Percentiles rank a stretch among this genome's conserved stretches.
Evolutionary conservation across 257 asterid genomes (phyloP).

Genomic region (Cruciata laevipes): DNA sequence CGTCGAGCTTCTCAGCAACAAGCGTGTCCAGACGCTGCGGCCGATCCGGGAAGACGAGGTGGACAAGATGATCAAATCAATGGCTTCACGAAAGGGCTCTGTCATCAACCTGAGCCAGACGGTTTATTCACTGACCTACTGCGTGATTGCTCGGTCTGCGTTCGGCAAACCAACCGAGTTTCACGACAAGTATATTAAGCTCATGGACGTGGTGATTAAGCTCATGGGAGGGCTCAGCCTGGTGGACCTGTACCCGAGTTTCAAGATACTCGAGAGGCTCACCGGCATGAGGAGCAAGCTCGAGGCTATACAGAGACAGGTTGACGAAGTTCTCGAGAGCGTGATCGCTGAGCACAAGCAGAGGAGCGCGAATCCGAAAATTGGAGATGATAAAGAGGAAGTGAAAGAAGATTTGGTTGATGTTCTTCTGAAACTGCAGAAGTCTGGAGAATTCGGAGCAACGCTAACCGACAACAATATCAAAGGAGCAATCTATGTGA

Average conservation of each 20-base stretch:
- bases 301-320: neutral
- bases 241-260: slow-evolving; percentile 7
- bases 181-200: neutral
- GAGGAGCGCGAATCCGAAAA: neutral
- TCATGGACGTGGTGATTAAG: neutral
- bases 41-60: neutral
- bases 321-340: neutral
- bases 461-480: slow-evolving; percentile 5
- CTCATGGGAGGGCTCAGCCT: slow-evolving; percentile 8
- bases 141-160: slow-evolving; percentile 5
- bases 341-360: slow-evolving; percentile 10
- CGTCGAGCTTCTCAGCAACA: slow-evolving; percentile 5
- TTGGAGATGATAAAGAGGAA: neutral
- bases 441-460: slow-evolving; percentile 5
- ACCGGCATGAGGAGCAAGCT: slow-evolving; percentile 10
- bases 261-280: slow-evolving; percentile 3
- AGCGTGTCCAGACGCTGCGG: neutral
- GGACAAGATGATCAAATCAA: slow-evolving; percentile 4
- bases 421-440: slow-evolving; percentile 11
- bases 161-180: slow-evolving; percentile 14
- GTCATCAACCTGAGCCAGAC: slow-evolving; percentile 10
- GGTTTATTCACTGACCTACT: neutral
- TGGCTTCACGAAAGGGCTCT: neutral
- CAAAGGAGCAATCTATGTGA: slow-evolving; percentile 15
- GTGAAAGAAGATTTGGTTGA: slow-evolving; percentile 19